Percentiles rank a stretch among this genome's conserved stretches.
Evolutionary conservation across 73 alveolate species (phyloP).

Genomic region (Blepharisma stoltei): DNA sequence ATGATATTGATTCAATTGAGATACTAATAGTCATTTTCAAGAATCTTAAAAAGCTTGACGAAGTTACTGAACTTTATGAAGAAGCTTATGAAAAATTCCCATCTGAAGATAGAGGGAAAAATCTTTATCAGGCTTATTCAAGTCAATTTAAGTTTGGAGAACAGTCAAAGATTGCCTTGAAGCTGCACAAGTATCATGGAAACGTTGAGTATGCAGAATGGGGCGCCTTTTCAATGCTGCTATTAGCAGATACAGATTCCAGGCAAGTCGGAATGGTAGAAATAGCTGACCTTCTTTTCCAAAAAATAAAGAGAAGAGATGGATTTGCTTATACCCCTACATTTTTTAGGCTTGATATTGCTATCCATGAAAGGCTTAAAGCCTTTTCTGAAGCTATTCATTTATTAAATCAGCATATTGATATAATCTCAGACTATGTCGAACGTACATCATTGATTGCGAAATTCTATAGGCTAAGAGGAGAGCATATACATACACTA

Average conservation of each 20-base stretch:
- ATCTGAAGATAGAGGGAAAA: slow-evolving; percentile 16
- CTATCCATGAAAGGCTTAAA: slow-evolving; percentile 22
- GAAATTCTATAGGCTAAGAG: not conserved
- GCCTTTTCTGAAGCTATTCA: slow-evolving; percentile 7
- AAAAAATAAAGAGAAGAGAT: slow-evolving; percentile 10
- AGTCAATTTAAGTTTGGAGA: slow-evolving; percentile 16
- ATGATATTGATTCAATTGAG: not conserved
- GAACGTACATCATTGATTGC: slow-evolving; percentile 3
- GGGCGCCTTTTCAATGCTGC: slow-evolving; percentile 29
- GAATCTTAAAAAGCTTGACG: slow-evolving; percentile 10
- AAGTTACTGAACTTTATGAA: slow-evolving; percentile 20
- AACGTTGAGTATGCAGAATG: slow-evolving; percentile 23
- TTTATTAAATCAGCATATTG: slow-evolving; percentile 6
- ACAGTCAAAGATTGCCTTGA: slow-evolving; percentile 14
- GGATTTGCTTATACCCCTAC: not conserved
- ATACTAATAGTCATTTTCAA: slow-evolving; percentile 1
- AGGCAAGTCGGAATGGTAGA: slow-evolving; percentile 23
- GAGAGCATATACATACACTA: slow-evolving; percentile 9
- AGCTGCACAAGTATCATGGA: slow-evolving; percentile 13
- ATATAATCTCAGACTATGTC: slow-evolving; percentile 5
- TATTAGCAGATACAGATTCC: slow-evolving; percentile 13
- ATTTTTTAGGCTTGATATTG: not conserved
- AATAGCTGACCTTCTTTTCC: slow-evolving; percentile 26
- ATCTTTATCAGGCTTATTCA: slow-evolving; percentile 1
- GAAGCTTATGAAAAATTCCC: slow-evolving; percentile 26